phyloP scores from a whole-genome alignment of 257 asterid genomes.

The Knoxia roxburghii region DNA sequence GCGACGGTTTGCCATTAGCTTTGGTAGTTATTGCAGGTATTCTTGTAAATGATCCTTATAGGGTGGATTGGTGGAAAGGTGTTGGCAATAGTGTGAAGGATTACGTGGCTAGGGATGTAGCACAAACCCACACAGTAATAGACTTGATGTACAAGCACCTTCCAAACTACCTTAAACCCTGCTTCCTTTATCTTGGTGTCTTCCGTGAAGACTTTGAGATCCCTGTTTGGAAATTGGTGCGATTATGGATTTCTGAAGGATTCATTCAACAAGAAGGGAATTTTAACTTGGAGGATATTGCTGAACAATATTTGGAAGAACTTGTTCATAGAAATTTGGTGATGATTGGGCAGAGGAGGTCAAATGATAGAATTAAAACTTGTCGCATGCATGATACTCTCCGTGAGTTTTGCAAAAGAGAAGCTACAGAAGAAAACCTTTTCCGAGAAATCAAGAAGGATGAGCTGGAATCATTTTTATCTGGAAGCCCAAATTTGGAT shows the following conservation, averaged over 20 bases:
- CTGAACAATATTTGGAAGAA: conserved; percentile 13
- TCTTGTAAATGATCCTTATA: conserved; percentile 6
- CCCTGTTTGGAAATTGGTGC: conserved; percentile 1
- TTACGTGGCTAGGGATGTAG: background rate
- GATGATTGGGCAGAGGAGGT: background rate
- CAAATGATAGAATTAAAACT: background rate
- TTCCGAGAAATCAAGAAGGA: conserved; percentile 1
- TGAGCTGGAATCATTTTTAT: background rate
- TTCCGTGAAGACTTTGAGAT: conserved; percentile 5
- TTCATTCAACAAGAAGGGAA: background rate
- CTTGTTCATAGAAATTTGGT: background rate
- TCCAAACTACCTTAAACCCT: background rate
- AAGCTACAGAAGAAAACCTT: background rate
- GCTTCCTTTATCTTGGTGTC: background rate
- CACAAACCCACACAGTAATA: background rate
- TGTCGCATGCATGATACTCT: background rate
- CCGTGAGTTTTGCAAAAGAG: background rate
- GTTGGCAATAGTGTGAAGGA: background rate
- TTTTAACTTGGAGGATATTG: conserved; percentile 3
- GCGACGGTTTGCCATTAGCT: conserved; percentile 37
- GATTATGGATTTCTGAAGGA: conserved; percentile 23
- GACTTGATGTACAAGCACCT: background rate
- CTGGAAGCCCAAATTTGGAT: background rate
- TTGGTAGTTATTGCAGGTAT: conserved; percentile 39
- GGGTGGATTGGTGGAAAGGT: conserved; percentile 8